Percentiles rank a stretch among this genome's conserved stretches.
These are phyloP conservation scores for Myxozyma nipponensis DNA, from an alignment of 805 yeast species.

Conservation along the genomic window DNA sequence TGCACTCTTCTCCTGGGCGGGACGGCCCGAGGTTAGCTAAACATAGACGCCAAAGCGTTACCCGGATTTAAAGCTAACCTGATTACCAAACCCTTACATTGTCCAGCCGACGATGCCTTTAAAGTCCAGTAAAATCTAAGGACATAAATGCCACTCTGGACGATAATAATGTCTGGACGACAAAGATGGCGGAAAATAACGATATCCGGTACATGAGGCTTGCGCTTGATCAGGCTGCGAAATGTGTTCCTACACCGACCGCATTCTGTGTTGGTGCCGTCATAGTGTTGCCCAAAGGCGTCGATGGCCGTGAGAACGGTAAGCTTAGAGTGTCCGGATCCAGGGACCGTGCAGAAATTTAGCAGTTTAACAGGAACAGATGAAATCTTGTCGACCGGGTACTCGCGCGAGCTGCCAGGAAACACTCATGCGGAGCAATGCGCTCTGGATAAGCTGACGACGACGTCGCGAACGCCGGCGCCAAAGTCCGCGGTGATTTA, in stretches of 20 bases:
- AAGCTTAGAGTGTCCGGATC: background rate
- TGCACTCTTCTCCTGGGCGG: too few species aligned
- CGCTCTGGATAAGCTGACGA: constrained; percentile 78
- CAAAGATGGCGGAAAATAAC: too few species aligned
- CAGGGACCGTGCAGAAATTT: background rate
- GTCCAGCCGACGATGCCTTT: too few species aligned
- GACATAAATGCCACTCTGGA: too few species aligned
- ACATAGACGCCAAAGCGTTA: too few species aligned
- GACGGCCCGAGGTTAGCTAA: too few species aligned
- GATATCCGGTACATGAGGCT: constrained; percentile 53
- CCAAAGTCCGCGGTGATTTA: constrained; percentile 79
- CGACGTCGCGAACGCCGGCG: background rate
- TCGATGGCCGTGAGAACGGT: constrained; percentile 12
- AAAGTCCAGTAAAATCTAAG: too few species aligned
- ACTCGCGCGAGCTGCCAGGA: constrained; percentile 85
- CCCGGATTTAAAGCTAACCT: too few species aligned
- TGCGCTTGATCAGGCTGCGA: constrained; percentile 73
- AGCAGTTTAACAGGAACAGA: constrained; percentile 37
- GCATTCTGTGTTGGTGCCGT: constrained; percentile 96
- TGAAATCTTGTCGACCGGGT: constrained; percentile 71
- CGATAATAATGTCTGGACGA: too few species aligned
- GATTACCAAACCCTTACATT: too few species aligned
- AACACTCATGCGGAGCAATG: constrained; percentile 98
- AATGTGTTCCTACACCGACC: constrained; percentile 75
- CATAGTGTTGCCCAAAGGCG: constrained; percentile 36